Percentiles rank a stretch among this genome's conserved stretches.
These are phyloP conservation scores for Fusarium sp. DNA, from an alignment of 2,329 filamentous ascomycete genomes.

Conservation along the genomic window DNA sequence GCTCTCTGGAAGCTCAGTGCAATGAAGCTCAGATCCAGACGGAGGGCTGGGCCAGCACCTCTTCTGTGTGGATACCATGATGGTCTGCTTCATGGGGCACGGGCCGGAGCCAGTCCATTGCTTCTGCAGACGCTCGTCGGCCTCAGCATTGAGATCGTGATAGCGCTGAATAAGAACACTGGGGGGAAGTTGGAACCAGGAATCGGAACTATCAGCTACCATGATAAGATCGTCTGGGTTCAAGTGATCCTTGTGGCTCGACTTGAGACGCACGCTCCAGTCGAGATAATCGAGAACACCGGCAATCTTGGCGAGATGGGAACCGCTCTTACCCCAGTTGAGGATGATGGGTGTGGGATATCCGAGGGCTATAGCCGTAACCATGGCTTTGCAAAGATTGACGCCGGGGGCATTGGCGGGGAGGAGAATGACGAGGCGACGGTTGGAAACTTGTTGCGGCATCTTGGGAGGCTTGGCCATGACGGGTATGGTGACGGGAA, in stretches of 20 bases:
- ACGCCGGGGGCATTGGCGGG: slow-evolving; percentile 37
- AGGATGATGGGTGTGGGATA: slow-evolving; percentile 47
- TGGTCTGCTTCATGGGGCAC: slow-evolving; percentile 43
- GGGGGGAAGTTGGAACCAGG: slow-evolving; percentile 49
- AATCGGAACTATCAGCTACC: slow-evolving; percentile 45
- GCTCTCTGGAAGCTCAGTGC: slow-evolving; percentile 28
- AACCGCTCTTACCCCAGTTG: slow-evolving; percentile 45
- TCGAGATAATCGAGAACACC: slow-evolving; percentile 47
- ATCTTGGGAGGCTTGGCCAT: neutral
- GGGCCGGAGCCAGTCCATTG: slow-evolving; percentile 16
- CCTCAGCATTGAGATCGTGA: slow-evolving; percentile 33
- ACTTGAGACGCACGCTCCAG: slow-evolving; percentile 10
- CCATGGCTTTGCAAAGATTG: slow-evolving; percentile 46
- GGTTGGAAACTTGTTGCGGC: slow-evolving; percentile 8
- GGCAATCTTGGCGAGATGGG: slow-evolving; percentile 46
- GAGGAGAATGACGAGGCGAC: slow-evolving; percentile 37
- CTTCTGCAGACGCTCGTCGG: slow-evolving; percentile 28
- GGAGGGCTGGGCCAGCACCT: slow-evolving; percentile 35
- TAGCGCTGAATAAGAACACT: slow-evolving; percentile 46
- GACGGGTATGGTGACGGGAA: slow-evolving; percentile 12
- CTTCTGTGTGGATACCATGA: slow-evolving; percentile 41
- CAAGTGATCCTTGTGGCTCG: slow-evolving; percentile 20
- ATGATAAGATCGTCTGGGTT: slow-evolving; percentile 45
- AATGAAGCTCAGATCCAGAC: slow-evolving; percentile 34
- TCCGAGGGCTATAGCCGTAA: slow-evolving; percentile 43